Base-by-base conservation (phyloP, 2,329 filamentous ascomycete genomes). In the Xylariaceae sp. region DNA sequence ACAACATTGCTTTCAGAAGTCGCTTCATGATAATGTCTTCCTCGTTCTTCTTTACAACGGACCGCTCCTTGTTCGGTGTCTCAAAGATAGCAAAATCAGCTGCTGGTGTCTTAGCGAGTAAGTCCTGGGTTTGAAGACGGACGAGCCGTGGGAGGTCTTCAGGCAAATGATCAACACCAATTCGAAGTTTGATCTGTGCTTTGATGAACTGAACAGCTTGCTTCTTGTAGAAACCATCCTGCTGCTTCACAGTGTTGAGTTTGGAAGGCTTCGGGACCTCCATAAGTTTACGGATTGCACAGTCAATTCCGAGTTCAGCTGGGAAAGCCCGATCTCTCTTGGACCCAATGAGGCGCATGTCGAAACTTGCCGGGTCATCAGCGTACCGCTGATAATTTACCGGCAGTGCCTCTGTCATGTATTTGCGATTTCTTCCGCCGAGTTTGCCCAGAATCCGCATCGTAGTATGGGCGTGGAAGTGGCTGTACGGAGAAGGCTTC, bases 381-480 rank as follows among this genome's bases (percentile, higher is more conserved):
- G 93, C 87, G 71, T 88, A 97, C 53, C 87, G 82, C 72, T 92
- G 87, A 74, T 89, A 97, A 1, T 85, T 82, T 10, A 99, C 82
- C n/a, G 88, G 85, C 4, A 93, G 87, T 1, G 93, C 90, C 52
- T 92, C 89, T 4, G 89, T 96, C 78, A 97, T 88, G 73, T 96
- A 99, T 71, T 96, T 97, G 41, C 95, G 82, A 69, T 99, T 99
- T 30, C 94, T 86, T 6, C 94, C 94, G 51, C 95, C 94, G 10
- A 99, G 83, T 74, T 99, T 99, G 11, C 94, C 94, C 1, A 99
- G 81, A 59, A 99, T 99, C 51, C 94, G 83, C 87, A 99, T 96
- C 0, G 94, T 97, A 0, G 94, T 97, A 72, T 99, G 94, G 0
- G 95, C 90, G 71, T 97, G 93, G 74, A 97, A 96, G 73, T 99